Base-by-base conservation (phyloP, 495 filamentous ascomycete species). In the Penicillium robsamsonii region DNA sequence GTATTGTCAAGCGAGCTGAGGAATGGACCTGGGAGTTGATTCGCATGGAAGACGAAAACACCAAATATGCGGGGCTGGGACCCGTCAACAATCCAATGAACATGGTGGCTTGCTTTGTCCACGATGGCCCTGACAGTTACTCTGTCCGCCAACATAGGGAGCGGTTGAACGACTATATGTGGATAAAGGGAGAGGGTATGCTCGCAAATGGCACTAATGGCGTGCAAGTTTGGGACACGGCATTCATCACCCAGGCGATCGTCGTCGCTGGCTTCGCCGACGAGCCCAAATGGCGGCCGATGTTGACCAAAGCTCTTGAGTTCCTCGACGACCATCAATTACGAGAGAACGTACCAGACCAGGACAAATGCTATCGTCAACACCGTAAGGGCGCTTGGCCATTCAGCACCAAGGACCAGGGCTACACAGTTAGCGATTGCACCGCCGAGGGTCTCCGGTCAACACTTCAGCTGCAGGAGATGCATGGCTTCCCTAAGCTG, bases 171-270 rank as follows among this genome's bases (percentile, higher is more conserved):
- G 95, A 98, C 60, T 94, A 88, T 57, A 76, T 97, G 57, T 98
- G 95, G 95, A 76, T 97, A 53, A 96, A 93, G 40, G 57, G 82
- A 40, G 94, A 97, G 69, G 94, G 94, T 25, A 91, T 98, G 89
- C 77, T 97, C 18, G 86, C 86, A 70, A 97, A 97, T 68, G 94
- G 94, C 33, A 98, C 94, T 33, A 97, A 98, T 64, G 94, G 94
- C 15, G 91, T 96, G 13, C 94, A 98, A 72, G 87, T 84, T 42
- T 98, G 94, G 94, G 94, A 98, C 66, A 98, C 94, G 0, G 80
- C 90, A 1, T 97, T 96, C 65, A 72, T 87, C 40, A 91, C 96
- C 22, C 92, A 96, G 68, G 85, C 87, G 9, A 81, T 90, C 29
- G 78, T 88, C 54, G 90, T 89, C 53, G 86, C 89, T 38, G 90